phyloP scores from a whole-genome alignment of 345 rosid genomes.

The Bruguiera gymnorhiza region DNA sequence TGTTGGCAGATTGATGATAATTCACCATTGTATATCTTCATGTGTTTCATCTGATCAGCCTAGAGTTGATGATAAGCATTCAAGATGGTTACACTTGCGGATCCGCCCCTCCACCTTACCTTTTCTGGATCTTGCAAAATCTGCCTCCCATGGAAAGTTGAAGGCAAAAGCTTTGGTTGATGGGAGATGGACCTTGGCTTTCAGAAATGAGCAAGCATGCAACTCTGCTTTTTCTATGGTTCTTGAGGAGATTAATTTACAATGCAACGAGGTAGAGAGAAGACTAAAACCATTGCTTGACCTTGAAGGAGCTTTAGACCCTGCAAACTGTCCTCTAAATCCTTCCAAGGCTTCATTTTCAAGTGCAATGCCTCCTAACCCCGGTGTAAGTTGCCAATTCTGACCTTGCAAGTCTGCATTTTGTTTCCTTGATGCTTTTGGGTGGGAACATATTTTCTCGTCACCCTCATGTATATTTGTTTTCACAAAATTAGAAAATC shows the following conservation, averaged over 20 bases:
- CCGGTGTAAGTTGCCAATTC: conserved; percentile 18
- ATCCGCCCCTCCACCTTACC: conserved; percentile 80
- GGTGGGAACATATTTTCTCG: conserved; percentile 29
- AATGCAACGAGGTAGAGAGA: conserved; percentile 69
- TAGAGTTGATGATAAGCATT: conserved; percentile 69
- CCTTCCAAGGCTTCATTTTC: conserved; percentile 21
- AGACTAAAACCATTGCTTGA: conserved; percentile 61
- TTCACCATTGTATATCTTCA: not conserved
- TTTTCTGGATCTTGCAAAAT: conserved; percentile 52
- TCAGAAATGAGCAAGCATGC: conserved; percentile 77
- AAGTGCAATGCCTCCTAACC: conserved; percentile 12
- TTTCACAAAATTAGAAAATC: conserved; percentile 30
- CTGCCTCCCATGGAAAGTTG: conserved; percentile 31
- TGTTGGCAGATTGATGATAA: not conserved
- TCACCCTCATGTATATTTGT: conserved; percentile 33
- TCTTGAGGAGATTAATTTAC: conserved; percentile 54
- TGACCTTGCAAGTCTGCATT: conserved; percentile 4
- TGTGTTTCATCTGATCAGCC: conserved; percentile 49
- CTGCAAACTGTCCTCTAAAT: conserved; percentile 19
- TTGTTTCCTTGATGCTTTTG: conserved; percentile 21
- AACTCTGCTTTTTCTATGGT: conserved; percentile 66
- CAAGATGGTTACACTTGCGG: conserved; percentile 83
- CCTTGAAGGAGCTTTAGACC: conserved; percentile 43
- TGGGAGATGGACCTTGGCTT: conserved; percentile 96
- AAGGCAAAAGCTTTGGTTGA: conserved; percentile 73